Base-by-base conservation (phyloP, 2,329 filamentous ascomycete genomes). In the Chrysosphaeria jannelii region DNA sequence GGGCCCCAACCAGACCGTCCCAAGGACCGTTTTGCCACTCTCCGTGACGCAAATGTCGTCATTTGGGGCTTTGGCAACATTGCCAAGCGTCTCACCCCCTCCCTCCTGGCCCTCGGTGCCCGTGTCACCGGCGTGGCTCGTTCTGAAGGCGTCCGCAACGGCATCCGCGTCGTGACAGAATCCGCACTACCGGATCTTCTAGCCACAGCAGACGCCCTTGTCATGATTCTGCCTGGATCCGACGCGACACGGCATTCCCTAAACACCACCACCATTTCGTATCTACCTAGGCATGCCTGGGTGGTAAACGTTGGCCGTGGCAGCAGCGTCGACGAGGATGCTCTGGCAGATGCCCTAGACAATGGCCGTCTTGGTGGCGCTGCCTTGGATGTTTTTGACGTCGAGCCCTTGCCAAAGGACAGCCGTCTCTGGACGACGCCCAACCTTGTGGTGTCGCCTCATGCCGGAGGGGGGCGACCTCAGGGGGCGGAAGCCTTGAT, bases 401-500 rank as follows among this genome's bases (percentile, higher is more conserved):
- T 26, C 30, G 49, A 53, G 39, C 49, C 49, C 6, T 39, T 53
- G 27, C 38, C 38, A 5, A 33, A 34, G 27, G 35, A 36, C 54
- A 34, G 33, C 28, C 30, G 27, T 13, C 30, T 35, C 21, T 35
- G 34, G 34, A 30, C 27, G 29, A 22, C 33, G 22, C 31, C 31
- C 25, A 35, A 35, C 26, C 13, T 30, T 10, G 13, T 35, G 8
- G 25, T 35, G 12, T 34, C 33, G 23, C 34, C 34, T 13, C 34
- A 35, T 16, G 32, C 57, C 1, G 59, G 58, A 0, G 59, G 59
- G 3, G 59, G 59, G 1, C 39, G 63, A 28, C 63, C 63, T 4
- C 58, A 63, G 39, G 59, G 52, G 4, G 46, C 53, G 0, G 60
- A 66, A 44, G 47, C 33, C 5, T 39, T 69, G 34, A 62, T 67